Evolutionary conservation across 306 rosid genomes (phyloP).

Genomic region (Lablab purpureus): DNA sequence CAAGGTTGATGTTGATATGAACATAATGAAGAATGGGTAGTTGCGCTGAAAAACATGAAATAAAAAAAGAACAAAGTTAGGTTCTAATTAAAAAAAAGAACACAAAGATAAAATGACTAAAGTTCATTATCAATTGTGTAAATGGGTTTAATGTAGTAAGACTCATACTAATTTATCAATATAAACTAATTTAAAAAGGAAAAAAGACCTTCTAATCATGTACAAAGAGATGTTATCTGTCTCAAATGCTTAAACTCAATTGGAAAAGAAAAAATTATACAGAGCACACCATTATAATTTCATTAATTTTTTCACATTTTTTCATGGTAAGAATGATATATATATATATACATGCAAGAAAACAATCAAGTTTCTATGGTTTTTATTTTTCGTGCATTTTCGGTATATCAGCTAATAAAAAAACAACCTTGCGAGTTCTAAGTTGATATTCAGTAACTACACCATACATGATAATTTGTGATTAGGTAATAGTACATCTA

Average conservation of each 20-base stretch:
- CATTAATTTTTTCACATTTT: no score
- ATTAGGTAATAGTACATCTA: neutral
- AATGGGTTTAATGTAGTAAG: neutral
- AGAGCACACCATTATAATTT: neutral
- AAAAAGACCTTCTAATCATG: no score
- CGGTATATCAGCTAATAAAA: no score
- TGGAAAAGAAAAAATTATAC: neutral
- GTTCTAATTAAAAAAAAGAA: slow-evolving; percentile 17
- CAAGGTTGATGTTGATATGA: slow-evolving; percentile 76
- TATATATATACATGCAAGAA: no score
- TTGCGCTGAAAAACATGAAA: slow-evolving; percentile 74
- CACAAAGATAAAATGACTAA: neutral
- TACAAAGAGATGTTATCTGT: no score
- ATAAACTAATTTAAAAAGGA: no score
- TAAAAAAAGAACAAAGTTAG: slow-evolving; percentile 38
- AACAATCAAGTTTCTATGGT: no score
- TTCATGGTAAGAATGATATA: no score
- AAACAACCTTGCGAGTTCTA: no score
- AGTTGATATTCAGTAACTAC: neutral
- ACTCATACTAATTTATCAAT: no score
- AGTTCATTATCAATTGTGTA: neutral
- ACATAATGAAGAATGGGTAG: slow-evolving; percentile 83
- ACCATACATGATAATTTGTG: neutral
- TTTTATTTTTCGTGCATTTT: no score
- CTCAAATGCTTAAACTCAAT: neutral